Evolutionary conservation across 1,284 basidiomycete species (phyloP).

Genomic region (Microbotryomycetes sp.): DNA sequence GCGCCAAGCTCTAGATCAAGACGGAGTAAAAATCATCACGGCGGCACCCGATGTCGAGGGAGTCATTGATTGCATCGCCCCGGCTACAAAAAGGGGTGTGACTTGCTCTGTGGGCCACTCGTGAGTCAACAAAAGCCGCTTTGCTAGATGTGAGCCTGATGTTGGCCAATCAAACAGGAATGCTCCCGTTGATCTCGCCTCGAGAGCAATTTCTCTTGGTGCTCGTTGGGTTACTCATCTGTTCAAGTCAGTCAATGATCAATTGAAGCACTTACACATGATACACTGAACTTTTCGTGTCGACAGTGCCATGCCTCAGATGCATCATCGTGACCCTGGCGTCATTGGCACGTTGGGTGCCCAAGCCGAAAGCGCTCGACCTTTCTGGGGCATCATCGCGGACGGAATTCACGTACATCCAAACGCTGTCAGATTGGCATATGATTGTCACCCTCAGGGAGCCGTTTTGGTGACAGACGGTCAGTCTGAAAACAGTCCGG

Average conservation of each 20-base stretch:
- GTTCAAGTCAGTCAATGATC: conserved; percentile 5
- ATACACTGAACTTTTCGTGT: no score
- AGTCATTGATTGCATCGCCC: conserved; percentile 61
- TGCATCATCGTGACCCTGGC: conserved; percentile 60
- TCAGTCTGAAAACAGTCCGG: conserved; percentile 39
- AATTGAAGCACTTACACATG: no score
- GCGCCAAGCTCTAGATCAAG: conserved; percentile 44
- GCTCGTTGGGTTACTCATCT: conserved; percentile 4
- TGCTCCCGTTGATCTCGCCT: neutral
- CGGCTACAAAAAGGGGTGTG: conserved; percentile 60
- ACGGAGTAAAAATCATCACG: conserved; percentile 74
- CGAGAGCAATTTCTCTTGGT: neutral
- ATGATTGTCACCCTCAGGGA: conserved; percentile 69
- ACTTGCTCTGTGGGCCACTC: conserved; percentile 81
- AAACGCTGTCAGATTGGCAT: conserved; percentile 78
- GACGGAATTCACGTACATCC: conserved; percentile 88
- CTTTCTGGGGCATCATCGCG: conserved; percentile 81
- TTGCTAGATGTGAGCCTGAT: neutral
- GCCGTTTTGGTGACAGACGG: conserved; percentile 85
- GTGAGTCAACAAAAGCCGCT: conserved; percentile 46
- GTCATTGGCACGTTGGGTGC: conserved; percentile 81
- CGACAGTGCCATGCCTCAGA: conserved; percentile 85
- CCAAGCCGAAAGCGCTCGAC: conserved; percentile 55
- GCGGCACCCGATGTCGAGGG: conserved; percentile 79
- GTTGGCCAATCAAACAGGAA: neutral